Base-by-base conservation (phyloP, 768 basidiomycete genomes). In the Cantharellus anzutake region DNA sequence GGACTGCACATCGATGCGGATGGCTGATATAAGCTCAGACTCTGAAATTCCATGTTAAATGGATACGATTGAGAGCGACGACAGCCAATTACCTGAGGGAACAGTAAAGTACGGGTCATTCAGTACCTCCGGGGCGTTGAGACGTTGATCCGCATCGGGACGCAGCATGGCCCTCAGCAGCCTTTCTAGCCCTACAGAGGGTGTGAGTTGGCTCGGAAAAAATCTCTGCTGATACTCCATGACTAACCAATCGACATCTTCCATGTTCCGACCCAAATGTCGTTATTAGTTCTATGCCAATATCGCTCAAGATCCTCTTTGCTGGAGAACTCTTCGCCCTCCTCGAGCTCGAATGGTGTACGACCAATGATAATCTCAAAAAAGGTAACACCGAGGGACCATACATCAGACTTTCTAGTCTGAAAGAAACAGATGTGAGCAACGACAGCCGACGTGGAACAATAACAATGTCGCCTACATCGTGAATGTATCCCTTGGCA, bases 331-430 rank as follows among this genome's bases (percentile, higher is more conserved):
- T 83, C 77, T 66, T 93, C 87, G 4, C 81, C 80, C 63, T 88
- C 86, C 44, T 79, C 77, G 63, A 84, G 68, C 68, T 92, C 86
- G 66, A 98, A 98, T 2, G 93, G 92, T 2, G 94, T 98, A 5
- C 94, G 78, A 0, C 93, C 93, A 34, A 83, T 74, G 40, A 97
- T 78, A 62, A 99, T 86, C 70, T 99, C 94, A 68, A 96, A 99
- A 69, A 97, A 86, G 0, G 93, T 89, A 37, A 94, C 74, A 53
- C 84, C 84, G 2, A 87, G 80, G n/a, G 85, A 81, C 83, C 84
- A 88, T 51, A 89, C 73, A 63, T 86, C 94, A 0, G 86, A 84
- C 70, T 91, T 86, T 51, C 94, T 83, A 53, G 94, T 97, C 20
- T 29, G 20, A 29, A 29, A 29, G 20, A 29, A 29, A 29, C 20